Percentiles rank a stretch among this genome's conserved stretches.
Evolutionary conservation across 2,329 filamentous ascomycete species (phyloP).

Genomic region (Aspergillus niger): DNA sequence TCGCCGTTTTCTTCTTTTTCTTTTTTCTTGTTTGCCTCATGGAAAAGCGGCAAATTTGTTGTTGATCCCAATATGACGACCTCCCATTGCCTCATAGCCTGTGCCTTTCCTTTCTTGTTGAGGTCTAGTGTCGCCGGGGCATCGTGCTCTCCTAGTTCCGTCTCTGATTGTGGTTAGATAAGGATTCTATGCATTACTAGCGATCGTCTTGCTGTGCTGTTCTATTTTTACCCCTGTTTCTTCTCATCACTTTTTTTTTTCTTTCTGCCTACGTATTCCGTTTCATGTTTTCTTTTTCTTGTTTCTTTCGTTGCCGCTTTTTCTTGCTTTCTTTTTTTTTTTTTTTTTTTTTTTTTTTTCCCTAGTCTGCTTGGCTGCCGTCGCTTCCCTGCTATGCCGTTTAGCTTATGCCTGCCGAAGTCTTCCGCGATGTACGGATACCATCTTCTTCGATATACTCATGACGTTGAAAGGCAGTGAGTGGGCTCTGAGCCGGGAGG

Average conservation of each 20-base stretch:
- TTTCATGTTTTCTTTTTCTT: constrained; percentile 11
- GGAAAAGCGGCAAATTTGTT: background rate
- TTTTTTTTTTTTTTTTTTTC: constrained; percentile 10
- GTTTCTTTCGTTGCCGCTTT: background rate
- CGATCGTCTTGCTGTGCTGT: constrained; percentile 21
- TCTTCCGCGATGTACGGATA: background rate
- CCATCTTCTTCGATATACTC: constrained; percentile 1
- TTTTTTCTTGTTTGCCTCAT: constrained; percentile 26
- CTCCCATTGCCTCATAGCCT: constrained; percentile 9
- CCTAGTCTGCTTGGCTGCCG: background rate
- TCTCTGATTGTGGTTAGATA: constrained; percentile 26
- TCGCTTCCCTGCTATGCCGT: background rate
- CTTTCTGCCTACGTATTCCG: constrained; percentile 6
- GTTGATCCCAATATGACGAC: constrained; percentile 28
- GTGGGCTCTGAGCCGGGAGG: background rate
- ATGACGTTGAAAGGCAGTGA: constrained; percentile 2
- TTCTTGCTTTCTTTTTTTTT: constrained; percentile 14
- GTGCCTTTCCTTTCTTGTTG: constrained; percentile 11
- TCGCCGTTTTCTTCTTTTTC: background rate
- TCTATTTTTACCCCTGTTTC: constrained; percentile 8
- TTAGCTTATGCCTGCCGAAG: background rate
- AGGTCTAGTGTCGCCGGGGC: constrained; percentile 10
- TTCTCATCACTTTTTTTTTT: constrained; percentile 1
- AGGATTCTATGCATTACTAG: constrained; percentile 30
- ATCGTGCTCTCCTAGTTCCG: constrained; percentile 13